phyloP scores from a whole-genome alignment of 805 yeast species.

The Yarrowia osloensis region DNA sequence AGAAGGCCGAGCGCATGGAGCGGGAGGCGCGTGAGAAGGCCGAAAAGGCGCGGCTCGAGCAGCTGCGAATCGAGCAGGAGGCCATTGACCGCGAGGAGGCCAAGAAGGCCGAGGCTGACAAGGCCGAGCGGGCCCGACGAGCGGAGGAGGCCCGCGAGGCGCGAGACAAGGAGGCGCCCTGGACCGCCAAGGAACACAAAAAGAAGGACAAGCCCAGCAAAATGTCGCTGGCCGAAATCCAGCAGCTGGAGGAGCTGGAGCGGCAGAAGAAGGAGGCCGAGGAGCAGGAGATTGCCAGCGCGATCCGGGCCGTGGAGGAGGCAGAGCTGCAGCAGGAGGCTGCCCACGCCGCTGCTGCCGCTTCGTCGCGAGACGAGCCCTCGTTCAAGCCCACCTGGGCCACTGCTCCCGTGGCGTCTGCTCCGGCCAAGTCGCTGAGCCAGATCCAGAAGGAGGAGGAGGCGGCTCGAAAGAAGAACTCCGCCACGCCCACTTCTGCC shows the following conservation, averaged over 20 bases:
- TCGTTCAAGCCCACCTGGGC: constrained; percentile 33
- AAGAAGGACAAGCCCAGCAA: constrained; percentile 32
- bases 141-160: constrained; percentile 27
- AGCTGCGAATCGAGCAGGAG: constrained; percentile 28
- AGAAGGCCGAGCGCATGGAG: constrained; percentile 27
- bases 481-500: background rate
- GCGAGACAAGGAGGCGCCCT: constrained; percentile 36
- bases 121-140: constrained; percentile 3
- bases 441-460: constrained; percentile 47
- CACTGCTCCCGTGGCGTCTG: constrained; percentile 33
- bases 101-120: constrained; percentile 18
- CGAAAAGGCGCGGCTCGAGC: constrained; percentile 24
- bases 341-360: too few relatives aligned
- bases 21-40: constrained; percentile 29
- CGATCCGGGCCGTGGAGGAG: background rate
- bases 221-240: constrained; percentile 41
- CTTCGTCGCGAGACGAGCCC: constrained; percentile 3
- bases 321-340: constrained; percentile 38
- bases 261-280: constrained; percentile 33
- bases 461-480: constrained; percentile 34
- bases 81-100: constrained; percentile 17
- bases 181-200: constrained; percentile 35
- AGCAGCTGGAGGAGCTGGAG: constrained; percentile 40
- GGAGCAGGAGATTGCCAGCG: constrained; percentile 31
- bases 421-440: constrained; percentile 42